A percentile compares a stretch with the other conserved stretches of the same genome.
phyloP scores from a whole-genome alignment of 371 early-diverging fungal species.

The Dinochytrium kinnereticum region DNA sequence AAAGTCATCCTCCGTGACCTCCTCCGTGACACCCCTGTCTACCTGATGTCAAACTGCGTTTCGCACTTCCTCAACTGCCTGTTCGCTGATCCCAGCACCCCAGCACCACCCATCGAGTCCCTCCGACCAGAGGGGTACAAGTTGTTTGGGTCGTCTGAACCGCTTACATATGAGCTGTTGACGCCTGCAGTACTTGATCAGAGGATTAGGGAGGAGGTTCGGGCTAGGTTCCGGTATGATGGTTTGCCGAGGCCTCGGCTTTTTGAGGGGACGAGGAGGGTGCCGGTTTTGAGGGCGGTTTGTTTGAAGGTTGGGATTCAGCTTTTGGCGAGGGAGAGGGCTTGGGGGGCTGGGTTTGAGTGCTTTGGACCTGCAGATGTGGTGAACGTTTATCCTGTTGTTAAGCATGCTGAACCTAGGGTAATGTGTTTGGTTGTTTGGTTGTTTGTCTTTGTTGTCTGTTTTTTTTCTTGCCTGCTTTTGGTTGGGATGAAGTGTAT shows the following conservation, averaged over 20 bases:
- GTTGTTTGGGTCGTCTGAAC: constrained; percentile 23
- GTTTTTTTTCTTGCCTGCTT: constrained; percentile 24
- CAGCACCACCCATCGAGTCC: not conserved
- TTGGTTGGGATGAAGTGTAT: not conserved
- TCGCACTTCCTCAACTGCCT: constrained; percentile 86
- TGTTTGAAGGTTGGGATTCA: constrained; percentile 87
- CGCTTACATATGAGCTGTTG: constrained; percentile 53
- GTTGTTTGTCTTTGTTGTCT: too few relatives aligned
- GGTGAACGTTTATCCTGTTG: constrained; percentile 78
- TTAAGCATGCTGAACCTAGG: constrained; percentile 72
- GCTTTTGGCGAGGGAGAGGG: constrained; percentile 69
- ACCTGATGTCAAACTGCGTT: constrained; percentile 67
- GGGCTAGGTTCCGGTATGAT: constrained; percentile 76
- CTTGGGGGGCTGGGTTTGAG: constrained; percentile 52
- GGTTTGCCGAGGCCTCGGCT: constrained; percentile 52
- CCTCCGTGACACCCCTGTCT: constrained; percentile 62
- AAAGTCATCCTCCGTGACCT: constrained; percentile 82
- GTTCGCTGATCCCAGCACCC: constrained; percentile 54
- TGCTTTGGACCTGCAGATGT: constrained; percentile 79
- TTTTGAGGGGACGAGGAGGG: constrained; percentile 50
- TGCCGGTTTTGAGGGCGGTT: constrained; percentile 81
- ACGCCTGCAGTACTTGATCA: constrained; percentile 65
- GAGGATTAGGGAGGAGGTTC: constrained; percentile 65
- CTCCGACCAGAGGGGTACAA: not conserved
- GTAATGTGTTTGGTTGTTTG: too few relatives aligned